Base-by-base conservation (phyloP, 2,329 filamentous ascomycete species). In the Cordyceps javanica region DNA sequence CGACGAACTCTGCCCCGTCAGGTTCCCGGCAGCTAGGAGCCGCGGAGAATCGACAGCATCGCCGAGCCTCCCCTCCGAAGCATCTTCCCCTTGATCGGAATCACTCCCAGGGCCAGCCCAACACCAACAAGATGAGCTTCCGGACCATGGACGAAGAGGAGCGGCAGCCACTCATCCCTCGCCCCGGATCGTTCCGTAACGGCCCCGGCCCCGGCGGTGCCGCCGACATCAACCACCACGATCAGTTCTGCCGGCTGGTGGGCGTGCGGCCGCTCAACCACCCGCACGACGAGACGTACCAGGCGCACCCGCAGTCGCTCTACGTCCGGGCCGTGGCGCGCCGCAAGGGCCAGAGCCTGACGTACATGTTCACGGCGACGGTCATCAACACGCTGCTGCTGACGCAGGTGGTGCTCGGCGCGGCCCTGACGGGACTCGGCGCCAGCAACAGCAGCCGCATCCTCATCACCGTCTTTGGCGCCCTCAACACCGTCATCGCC, bases 401-500 rank as follows among this genome's bases (percentile, higher is more conserved):
- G 8, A 55, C 55, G 19, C 63, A 64, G 53, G 58, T 64, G 6
- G 60, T 64, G 11, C 60, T 64, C 34, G 63, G 63, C 42, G 63
- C 63, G 2, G 56, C 62, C 13, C 50, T 64, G 38, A 64, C 63
- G 26, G 63, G 59, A n/a, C 61, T 64, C n/a, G 63, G 45, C 36
- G 62, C 63, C 34, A 61, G 59, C 36, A 39, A 61, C 55, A 62
- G 60, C 58, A 61, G 51, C 55, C 53, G 60, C 19, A 28, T 63
- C 42, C 54, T 63, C 51, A 62, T 64, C 57, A 63, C 63, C 34
- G 50, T 59, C 23, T 64, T 64, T 38, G 63, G 63, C 19, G 63
- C 62, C 13, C 55, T 61, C 59, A 64, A 64, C 59, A 64, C 63
- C 49, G 60, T 64, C 50, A 64, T 63, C 30, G 63, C 63, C n/a